Base-by-base conservation (phyloP, 148 eudicot species). In the Rhododendron mucronatum region DNA sequence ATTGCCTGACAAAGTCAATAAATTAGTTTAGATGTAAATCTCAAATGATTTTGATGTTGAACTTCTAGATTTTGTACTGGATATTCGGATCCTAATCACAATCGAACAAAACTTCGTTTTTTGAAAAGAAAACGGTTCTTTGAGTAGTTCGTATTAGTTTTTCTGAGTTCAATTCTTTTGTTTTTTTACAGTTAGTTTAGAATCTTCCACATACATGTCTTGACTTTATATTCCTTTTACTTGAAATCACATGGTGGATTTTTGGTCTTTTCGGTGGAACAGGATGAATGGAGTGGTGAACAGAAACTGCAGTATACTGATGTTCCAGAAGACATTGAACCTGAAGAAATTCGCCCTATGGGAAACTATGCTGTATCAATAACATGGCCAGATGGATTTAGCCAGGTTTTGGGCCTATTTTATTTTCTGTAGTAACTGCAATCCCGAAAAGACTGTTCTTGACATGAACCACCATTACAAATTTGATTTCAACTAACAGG, bases 251-350 rank as follows among this genome's bases (percentile, higher is more conserved):
- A 37, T 83, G 41, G 47, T 77, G 15, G 76, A 21, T 84, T 28
- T 84, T 50, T 44, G 37, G 26, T 47, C 8, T 2, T 82, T 78
- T 48, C 44, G 77, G n/a, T 61, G 78, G 55, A 82, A 89, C 90
- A 97, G 99, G 99, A 97, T 89, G 99, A 97, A 93, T 97, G 99
- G 99, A 93, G 94, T 4, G 99, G 99, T 35, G 98, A 95, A 84
- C 98, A 94, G 89, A 97, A 94, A 90, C 89, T 95, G 86, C 96
- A 91, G 85, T 95, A 90, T 84, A 85, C 90, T 83, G 98, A 97
- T 87, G 87, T 97, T 48, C 92, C 95, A 26, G 99, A 97, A 88
- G 98, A 97, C 86, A 93, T 97, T 78, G 97, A 97, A 89, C 99
- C 99, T 59, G 98, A 95, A 93, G 98, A 97, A 74, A 97, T 97